Base-by-base conservation (phyloP, 495 filamentous ascomycete genomes). In the Apiosordaria backusii region DNA sequence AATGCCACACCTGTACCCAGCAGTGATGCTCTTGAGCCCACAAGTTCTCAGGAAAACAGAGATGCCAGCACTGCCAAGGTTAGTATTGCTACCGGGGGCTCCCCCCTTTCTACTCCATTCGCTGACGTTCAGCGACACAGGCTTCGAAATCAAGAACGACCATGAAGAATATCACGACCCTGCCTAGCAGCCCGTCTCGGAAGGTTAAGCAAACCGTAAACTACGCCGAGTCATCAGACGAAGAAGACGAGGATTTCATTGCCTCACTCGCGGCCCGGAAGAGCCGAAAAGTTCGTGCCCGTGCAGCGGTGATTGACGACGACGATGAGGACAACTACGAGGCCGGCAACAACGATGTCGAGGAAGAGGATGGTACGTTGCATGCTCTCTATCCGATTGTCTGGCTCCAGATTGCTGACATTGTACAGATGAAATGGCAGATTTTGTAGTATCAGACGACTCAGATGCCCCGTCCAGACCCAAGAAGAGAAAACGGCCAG, bases 391-490 rank as follows among this genome's bases (percentile, higher is more conserved):
- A 24, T 35, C 54, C 25, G 61, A 29, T 45, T 13, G 5, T 45
- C 35, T 13, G 35, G 35, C 10, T 45, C 35, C 3, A 45, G 7
- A 62, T 69, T 24, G 66, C 70, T 59, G 23, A 69, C 50, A 50
- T 7, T 25, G 27, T 53, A 19, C 67, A 88, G 90, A 92, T 65
- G 81, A 83, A 19, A 87, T 93, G 83, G 92, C 88, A 63, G 91
- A 96, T 72, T 97, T 97, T 71, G 79, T 96, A 58, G 93, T 92
- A 22, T 92, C 93, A 55, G 92, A 95, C 55, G 90, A 96, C 23
- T 92, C 90, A n/a, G 90, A 93, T 63, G 84, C 75, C 15, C 79
- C 82, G 10, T 77, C 83, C 3, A 81, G 67, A 64, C 74, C 86
- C 4, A 89, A 88, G 73, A 97, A 95, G 73, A 83, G 89, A 65